A percentile compares a stretch with the other conserved stretches of the same genome.
Evolutionary conservation across 371 early-diverging fungal genomes (phyloP).

Genomic region (Mortierella sp.): DNA sequence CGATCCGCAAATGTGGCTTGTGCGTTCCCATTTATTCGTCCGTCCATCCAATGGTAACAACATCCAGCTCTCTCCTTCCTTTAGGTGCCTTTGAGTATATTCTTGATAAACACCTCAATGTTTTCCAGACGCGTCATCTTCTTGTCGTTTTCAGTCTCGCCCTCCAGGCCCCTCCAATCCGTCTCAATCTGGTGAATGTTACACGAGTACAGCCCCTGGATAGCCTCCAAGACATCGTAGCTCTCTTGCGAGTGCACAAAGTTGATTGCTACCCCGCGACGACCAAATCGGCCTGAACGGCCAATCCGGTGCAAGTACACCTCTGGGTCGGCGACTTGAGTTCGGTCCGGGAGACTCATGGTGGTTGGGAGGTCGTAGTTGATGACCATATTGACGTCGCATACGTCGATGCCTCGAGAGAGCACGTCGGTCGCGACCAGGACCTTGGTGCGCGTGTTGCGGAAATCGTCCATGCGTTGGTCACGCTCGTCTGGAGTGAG

Average conservation of each 20-base stretch:
- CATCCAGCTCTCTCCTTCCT: not conserved
- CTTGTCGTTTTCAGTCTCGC: constrained; percentile 72
- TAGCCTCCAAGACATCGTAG: constrained; percentile 73
- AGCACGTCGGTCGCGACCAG: constrained; percentile 98
- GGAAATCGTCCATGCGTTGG: constrained; percentile 89
- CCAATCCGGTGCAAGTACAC: constrained; percentile 99
- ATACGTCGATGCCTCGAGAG: constrained; percentile 97
- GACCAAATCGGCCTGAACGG: constrained; percentile 98
- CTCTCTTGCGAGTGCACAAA: constrained; percentile 86
- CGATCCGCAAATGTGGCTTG: no score
- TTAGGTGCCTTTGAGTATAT: not conserved
- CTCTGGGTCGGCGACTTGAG: constrained; percentile 78
- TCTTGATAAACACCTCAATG: constrained; percentile 35
- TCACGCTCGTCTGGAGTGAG: constrained; percentile 87
- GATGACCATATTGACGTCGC: constrained; percentile 95
- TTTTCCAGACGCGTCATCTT: constrained; percentile 37
- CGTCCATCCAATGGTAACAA: no score
- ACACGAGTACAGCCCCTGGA: constrained; percentile 78
- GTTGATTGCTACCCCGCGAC: constrained; percentile 96
- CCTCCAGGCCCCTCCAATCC: constrained; percentile 77
- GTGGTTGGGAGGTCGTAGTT: constrained; percentile 96
- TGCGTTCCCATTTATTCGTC: no score
- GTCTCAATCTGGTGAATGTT: constrained; percentile 80
- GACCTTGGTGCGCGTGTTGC: constrained; percentile 90
- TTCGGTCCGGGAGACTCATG: constrained; percentile 14